Conservation (phyloP, 2,329 filamentous ascomycete species). For the Coniochaeta sp. region DNA sequence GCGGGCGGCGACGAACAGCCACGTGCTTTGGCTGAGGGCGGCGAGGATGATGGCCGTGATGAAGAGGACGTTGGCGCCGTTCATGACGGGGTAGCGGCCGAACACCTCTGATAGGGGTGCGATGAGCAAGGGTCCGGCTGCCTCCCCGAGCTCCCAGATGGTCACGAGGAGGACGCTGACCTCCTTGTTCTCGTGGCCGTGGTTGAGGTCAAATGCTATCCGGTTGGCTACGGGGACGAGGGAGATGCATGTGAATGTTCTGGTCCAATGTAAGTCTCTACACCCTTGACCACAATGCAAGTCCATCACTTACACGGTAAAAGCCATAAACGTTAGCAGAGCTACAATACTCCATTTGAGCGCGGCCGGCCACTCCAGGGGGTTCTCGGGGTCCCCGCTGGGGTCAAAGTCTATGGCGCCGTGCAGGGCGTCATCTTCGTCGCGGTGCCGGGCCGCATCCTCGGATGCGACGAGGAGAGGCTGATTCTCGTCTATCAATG, state of each 20-base stretch:
- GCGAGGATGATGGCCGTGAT: slow-evolving; percentile 38
- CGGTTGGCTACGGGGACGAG: slow-evolving; percentile 45
- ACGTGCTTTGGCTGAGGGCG: slow-evolving; percentile 36
- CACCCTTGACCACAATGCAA: too few species aligned
- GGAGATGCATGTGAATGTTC: slow-evolving; percentile 51
- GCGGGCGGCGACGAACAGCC: slow-evolving; percentile 44
- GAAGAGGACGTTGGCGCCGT: slow-evolving; percentile 44
- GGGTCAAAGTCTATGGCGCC: slow-evolving; percentile 33
- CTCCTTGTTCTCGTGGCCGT: slow-evolving; percentile 31
- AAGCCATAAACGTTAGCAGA: slow-evolving; percentile 46
- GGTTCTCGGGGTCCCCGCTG: slow-evolving; percentile 40
- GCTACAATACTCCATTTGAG: slow-evolving; percentile 49
- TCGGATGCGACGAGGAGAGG: background rate
- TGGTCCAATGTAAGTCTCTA: too few species aligned
- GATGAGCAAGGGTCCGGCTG: slow-evolving; percentile 51
- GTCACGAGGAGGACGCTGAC: slow-evolving; percentile 58
- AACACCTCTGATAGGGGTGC: slow-evolving; percentile 57
- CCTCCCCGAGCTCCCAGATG: slow-evolving; percentile 63
- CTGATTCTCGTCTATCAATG: slow-evolving; percentile 3
- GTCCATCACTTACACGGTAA: slow-evolving; percentile 41
- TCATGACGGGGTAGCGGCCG: slow-evolving; percentile 48
- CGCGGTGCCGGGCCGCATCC: slow-evolving; percentile 1
- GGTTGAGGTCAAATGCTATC: slow-evolving; percentile 40
- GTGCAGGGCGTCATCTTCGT: slow-evolving; percentile 15
- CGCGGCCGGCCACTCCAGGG: slow-evolving; percentile 41